Evolutionary conservation across 495 filamentous ascomycete species (phyloP), one percentile per base, ranked within the genome.

Genomic region (Aspergillus affinis): DNA sequence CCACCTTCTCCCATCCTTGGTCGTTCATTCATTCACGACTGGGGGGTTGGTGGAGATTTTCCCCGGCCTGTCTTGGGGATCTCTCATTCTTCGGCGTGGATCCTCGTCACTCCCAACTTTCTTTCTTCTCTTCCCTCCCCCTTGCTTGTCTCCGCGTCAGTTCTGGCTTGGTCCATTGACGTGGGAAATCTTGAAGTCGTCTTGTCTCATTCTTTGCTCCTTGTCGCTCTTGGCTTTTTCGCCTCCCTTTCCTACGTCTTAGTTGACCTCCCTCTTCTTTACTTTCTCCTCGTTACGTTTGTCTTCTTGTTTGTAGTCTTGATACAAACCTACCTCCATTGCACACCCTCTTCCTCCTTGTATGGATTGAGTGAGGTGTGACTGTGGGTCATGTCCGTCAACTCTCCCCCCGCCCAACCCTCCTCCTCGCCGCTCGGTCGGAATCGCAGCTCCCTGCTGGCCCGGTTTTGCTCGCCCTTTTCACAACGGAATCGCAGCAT

Each of bases 401-500:
- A 76, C 61, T 70, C 67, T 67, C 65, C 71, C 58, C 64, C 69
- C 64, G 58, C 67, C 63, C 65, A 68, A 59, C 57, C 74, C 60
- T 65, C 76, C 58, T 68, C 72, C 49, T 72, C 71, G 68, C 67
- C 74, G 69, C 67, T 69, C 66, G 68, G 72, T 71, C 75, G 76
- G 69, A 79, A 75, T 73, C 72, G 78, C 66, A 72, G 61, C 65
- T 84, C 81, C 54, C 62, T 89, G 61, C 69, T 88, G 30, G 82
- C 84, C 50, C 81, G 82, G 54, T 76, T 90, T 61, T 80, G 81
- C 48, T 81, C 80, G 23, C 84, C 86, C 21, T 83, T 93, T 78
- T 63, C 78, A 67, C 72, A 85, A 70, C 78, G 88, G 69, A 81
- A 88, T 62, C 89, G 91, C 66, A 86, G 86, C 69, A 77, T 95